A percentile compares a stretch with the other conserved stretches of the same genome.
Conservation (phyloP, 2,329 filamentous ascomycete genomes). For the Seiridium cupressi region DNA sequence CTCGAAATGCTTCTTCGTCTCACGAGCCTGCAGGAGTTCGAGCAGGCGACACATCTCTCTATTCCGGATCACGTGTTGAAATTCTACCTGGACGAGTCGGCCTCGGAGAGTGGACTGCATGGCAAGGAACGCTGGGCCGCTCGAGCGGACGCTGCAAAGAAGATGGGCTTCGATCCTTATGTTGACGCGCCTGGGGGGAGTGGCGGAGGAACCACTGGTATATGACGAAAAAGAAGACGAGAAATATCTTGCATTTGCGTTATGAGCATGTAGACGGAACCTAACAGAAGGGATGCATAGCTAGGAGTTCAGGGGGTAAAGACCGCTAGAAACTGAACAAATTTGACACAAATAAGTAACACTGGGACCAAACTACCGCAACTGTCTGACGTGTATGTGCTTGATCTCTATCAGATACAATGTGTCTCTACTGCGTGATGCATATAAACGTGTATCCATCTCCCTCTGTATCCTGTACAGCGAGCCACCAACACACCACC, state of each 20-base stretch:
- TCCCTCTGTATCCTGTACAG: too few species aligned
- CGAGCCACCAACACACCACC: too few species aligned
- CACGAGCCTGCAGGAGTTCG: conserved; percentile 85
- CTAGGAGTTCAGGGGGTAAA: not conserved
- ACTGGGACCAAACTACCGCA: too few species aligned
- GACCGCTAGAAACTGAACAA: too few species aligned
- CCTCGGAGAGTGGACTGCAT: conserved; percentile 48
- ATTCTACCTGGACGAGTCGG: conserved; percentile 71
- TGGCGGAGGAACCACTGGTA: not conserved
- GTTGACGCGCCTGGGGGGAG: conserved; percentile 31
- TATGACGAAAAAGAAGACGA: not conserved
- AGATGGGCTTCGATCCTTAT: conserved; percentile 57
- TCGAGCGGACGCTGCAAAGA: conserved; percentile 44
- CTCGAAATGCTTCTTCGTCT: conserved; percentile 87
- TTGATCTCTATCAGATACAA: too few species aligned
- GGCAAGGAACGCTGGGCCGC: conserved; percentile 43
- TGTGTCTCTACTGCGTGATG: too few species aligned
- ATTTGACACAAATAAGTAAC: too few species aligned
- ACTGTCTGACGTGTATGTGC: too few species aligned
- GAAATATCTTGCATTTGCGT: not conserved
- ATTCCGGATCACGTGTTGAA: conserved; percentile 87
- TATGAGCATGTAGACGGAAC: not conserved
- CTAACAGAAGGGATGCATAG: not conserved
- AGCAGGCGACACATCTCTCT: conserved; percentile 84
- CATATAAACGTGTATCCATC: too few species aligned